Base-by-base conservation (phyloP, 768 basidiomycete species). In the Mrakia blollopis region DNA sequence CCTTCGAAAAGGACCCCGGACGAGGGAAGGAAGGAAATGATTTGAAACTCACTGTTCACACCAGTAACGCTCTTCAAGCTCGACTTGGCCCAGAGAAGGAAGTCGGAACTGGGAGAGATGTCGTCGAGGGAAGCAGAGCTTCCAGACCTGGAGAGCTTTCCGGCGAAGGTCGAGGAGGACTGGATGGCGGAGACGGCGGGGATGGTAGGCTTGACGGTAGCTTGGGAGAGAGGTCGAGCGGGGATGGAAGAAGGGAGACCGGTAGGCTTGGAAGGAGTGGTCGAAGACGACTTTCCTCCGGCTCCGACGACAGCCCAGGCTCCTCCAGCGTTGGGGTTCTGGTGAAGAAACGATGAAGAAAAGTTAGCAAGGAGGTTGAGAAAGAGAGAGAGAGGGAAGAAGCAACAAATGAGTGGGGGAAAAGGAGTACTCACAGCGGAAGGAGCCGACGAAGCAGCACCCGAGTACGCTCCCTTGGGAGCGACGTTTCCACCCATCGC, bases 261-360 rank as follows among this genome's bases (percentile, higher is more conserved):
- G 69, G 80, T 78, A 18, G 81, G 71, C n/a, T 73, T 72, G 35
- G 80, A 50, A 11, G 80, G 69, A 74, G 79, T 80, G 28, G 74
- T 50, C 3, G 73, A 72, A 14, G 79, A 68, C 28, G 81, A 63
- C 83, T 92, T 94, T 52, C 94, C 92, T 76, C 87, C 88, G 14
- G 91, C 81, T 37, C 95, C 95, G 14, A 98, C 91, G 1, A 91
- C 94, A 2, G 91, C 90, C 95, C 95, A 97, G 11, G 89, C 89
- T 78, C 82, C 78, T 57, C 72, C 76, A 44, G 72, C 72, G n/a
- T 63, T 67, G 62, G 70, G 11, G 57, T 60, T 61, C 44, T 69
- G 52, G 23, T 63, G 68, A 50, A 16, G 18, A 8, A n/a, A 39
- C 8, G 37, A 32, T 11, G 18, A 37, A 35, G 37, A 16, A 30